Evolutionary conservation across 805 yeast genomes (phyloP), one percentile per base, ranked within the genome.

Genomic region (Ogataea paradorogensis): DNA sequence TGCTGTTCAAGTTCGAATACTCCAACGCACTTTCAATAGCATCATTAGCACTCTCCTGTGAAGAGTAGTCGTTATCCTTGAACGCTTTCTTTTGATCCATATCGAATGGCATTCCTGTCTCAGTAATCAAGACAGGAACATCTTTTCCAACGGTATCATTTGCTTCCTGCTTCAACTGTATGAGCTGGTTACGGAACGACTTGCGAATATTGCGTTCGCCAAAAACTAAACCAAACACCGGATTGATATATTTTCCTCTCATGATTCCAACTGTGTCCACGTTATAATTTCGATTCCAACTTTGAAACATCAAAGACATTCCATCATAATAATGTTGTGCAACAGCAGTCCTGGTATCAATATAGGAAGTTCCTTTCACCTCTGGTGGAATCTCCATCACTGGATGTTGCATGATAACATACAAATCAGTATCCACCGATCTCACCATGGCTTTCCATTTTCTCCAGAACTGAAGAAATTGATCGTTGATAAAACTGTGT

Each of bases 91-190:
- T 86, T 43, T 77, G 71, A 61, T 91, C 90, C 96, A 91, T 86
- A 60, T 93, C 96, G 59, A 83, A 87, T 3, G 99, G 98, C 82
- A 91, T 87, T 5, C 99, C 99, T n/a, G 91, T 89, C 61, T 91
- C 99, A 1, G 95, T 78, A 72, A 93, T 80, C 15, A 91, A 63
- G 8, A 84, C 74, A 0, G 97, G 96, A 8, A 88, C 69, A 8
- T 59, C 35, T 1, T 50, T 42, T 3, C 97, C 97, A 26, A 90
- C 61, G 22, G 73, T 59, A 4, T 70, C 71, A 5, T 64, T 57
- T 4, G 88, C 78, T 56, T 93, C 98, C 15, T 59, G 55, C 38
- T 71, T 74, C 66, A 91, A 74, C 42, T 74, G 82, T n/a, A 58
- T 51, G 42, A 91, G 66, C 62, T 91, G 97, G 33, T 66, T 72